Base-by-base conservation (phyloP, 805 yeast genomes). In the Grigorovia humatica region DNA sequence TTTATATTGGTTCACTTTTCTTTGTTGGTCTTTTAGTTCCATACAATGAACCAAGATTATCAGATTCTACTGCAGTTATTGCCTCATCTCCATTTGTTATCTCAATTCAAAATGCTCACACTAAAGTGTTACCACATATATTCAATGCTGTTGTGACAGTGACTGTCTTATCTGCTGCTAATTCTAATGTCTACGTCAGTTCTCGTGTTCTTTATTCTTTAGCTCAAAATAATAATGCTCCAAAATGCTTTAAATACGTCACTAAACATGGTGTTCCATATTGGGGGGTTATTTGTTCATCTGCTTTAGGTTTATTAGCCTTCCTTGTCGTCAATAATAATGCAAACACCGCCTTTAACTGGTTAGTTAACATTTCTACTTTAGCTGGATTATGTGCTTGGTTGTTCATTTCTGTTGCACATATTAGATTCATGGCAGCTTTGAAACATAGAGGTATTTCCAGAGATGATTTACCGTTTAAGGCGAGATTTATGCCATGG, bases 121-220 rank as follows among this genome's bases (percentile, higher is more conserved):
- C 89, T 20, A 73, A 71, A 54, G 77, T 81, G 2, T 70, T 85
- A 54, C 88, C 89, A 47, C 75, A 79, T 60, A 80, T 85, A 52
- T 81, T 85, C 68, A 85, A 85, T 64, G 90, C 85, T 15, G 81
- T 84, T 46, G 81, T 85, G 52, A 65, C 84, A 56, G 59, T 76
- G 43, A 81, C 90, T 11, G 77, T 84, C 52, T 72, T 83, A 49
- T 83, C 90, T 19, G 90, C 91, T 40, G 91, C 84, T 59, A 85
- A 85, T 70, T 83, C 89, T 15, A 83, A 82, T 62, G 77, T 85
- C 32, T 84, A 84, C 67, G 80, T 82, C 59, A 83, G 88, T 44
- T 83, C 90, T 6, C 74, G 93, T 69, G 75, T 82, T 38, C 67
- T 85, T 43, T 84, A 78, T 62, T 76, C 83, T 8, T 72, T 85